Conservation (phyloP, 208 protist species). For the Leishmania gerbilli region DNA sequence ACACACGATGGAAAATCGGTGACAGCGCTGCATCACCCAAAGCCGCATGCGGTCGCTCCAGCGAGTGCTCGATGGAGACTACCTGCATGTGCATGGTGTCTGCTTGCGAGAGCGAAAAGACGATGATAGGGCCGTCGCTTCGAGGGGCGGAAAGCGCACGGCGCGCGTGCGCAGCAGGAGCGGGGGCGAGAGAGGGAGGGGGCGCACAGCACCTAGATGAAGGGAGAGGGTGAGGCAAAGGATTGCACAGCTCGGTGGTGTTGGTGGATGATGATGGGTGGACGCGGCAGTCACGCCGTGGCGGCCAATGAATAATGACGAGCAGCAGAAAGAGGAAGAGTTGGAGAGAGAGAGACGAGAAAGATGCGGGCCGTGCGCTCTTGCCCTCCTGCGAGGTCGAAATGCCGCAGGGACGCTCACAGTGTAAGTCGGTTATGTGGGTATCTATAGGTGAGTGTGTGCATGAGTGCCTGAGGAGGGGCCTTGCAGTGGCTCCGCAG, state of each 20-base stretch:
- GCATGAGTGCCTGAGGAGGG: not conserved
- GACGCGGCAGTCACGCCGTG: not conserved
- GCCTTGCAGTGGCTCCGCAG: not conserved
- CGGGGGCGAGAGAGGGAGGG: no score
- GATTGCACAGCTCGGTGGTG: not conserved
- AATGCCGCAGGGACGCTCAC: not conserved
- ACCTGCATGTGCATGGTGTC: constrained; percentile 59
- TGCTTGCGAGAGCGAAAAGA: not conserved
- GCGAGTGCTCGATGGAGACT: constrained; percentile 57
- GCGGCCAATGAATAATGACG: no score
- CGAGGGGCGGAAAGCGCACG: not conserved
- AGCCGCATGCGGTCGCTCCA: constrained; percentile 44
- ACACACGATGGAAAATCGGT: constrained; percentile 60
- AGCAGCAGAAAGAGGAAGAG: not conserved
- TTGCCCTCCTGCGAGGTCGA: not conserved
- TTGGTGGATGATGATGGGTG: not conserved
- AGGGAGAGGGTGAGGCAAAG: not conserved
- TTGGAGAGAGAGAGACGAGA: not conserved
- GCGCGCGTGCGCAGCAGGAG: not conserved
- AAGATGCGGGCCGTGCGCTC: not conserved
- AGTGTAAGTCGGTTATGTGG: not conserved
- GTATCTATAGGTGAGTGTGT: not conserved
- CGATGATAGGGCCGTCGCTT: not conserved
- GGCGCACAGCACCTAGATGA: not conserved
- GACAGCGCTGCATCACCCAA: constrained; percentile 65